A percentile compares a stretch with the other conserved stretches of the same genome.
Evolutionary conservation across 2,329 filamentous ascomycete genomes (phyloP).

Genomic region (Colletotrichum spinosum): DNA sequence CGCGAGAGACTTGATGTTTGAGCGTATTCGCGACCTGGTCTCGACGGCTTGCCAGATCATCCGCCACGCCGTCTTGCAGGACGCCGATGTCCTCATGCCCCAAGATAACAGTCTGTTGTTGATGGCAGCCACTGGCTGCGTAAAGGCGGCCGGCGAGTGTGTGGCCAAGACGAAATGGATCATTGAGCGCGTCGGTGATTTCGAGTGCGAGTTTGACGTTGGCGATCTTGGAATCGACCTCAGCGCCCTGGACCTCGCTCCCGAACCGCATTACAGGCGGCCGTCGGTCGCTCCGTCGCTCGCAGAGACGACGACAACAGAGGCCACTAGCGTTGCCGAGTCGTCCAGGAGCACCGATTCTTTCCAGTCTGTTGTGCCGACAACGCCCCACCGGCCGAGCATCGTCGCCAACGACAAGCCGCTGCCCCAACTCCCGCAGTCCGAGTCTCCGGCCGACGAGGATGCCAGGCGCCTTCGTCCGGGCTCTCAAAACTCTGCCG

Average conservation of each 20-base stretch:
- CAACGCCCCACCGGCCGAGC: slow-evolving; percentile 50
- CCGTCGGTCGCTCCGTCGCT: slow-evolving; percentile 45
- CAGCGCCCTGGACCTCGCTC: slow-evolving; percentile 58
- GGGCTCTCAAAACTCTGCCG: slow-evolving; percentile 43
- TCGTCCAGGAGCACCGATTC: slow-evolving; percentile 51
- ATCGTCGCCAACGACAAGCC: slow-evolving; percentile 69
- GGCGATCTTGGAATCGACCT: slow-evolving; percentile 67
- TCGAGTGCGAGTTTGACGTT: slow-evolving; percentile 82
- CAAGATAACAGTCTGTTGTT: slow-evolving; percentile 82
- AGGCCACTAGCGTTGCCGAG: slow-evolving; percentile 52
- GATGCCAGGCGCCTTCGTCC: slow-evolving; percentile 37
- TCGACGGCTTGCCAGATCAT: slow-evolving; percentile 85
- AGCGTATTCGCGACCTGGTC: slow-evolving; percentile 83
- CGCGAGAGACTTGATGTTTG: slow-evolving; percentile 81
- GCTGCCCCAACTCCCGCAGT: slow-evolving; percentile 72
- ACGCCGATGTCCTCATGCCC: slow-evolving; percentile 83
- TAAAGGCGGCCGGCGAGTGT: slow-evolving; percentile 91
- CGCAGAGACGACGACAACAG: slow-evolving; percentile 47
- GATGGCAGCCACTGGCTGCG: slow-evolving; percentile 84
- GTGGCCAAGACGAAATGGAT: slow-evolving; percentile 87
- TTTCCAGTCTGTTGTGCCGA: slow-evolving; percentile 33
- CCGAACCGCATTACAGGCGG: slow-evolving; percentile 47
- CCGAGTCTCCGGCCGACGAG: slow-evolving; percentile 55
- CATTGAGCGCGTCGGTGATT: slow-evolving; percentile 90
- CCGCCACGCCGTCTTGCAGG: slow-evolving; percentile 72